phyloP scores from a whole-genome alignment of 768 basidiomycete species.

The Collybia nuda region DNA sequence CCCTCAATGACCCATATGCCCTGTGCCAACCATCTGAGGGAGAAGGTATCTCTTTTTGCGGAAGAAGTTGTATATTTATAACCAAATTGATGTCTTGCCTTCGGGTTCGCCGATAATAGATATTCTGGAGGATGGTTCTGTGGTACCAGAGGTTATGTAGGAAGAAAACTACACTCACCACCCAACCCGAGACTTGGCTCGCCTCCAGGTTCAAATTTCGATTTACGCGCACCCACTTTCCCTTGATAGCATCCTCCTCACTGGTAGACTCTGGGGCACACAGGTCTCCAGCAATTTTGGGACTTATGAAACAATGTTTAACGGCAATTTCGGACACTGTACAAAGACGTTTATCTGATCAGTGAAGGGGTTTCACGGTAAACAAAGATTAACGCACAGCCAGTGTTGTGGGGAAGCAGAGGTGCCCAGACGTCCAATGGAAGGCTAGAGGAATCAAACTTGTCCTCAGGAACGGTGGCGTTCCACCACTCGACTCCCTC shows the following conservation, averaged over 20 bases:
- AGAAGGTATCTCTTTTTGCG: constrained; percentile 50
- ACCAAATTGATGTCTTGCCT: constrained; percentile 81
- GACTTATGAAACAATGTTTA: constrained; percentile 64
- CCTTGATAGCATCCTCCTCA: constrained; percentile 73
- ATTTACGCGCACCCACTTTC: constrained; percentile 89
- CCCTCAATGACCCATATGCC: constrained; percentile 58
- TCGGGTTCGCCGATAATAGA: constrained; percentile 86
- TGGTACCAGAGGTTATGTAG: neutral
- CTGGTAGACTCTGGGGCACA: constrained; percentile 71
- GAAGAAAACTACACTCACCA: constrained; percentile 41
- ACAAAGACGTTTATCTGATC: constrained; percentile 6
- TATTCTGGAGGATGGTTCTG: constrained; percentile 32
- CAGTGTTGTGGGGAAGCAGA: constrained; percentile 73
- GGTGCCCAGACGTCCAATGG: constrained; percentile 83
- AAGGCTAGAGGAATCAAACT: constrained; percentile 62
- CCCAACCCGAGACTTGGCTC: constrained; percentile 52
- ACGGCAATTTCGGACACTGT: constrained; percentile 83
- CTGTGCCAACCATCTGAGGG: constrained; percentile 60
- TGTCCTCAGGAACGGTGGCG: constrained; percentile 39
- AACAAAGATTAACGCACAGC: constrained; percentile 44
- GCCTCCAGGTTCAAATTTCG: constrained; percentile 72
- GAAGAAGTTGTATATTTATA: constrained; percentile 67
- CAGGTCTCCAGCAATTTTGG: constrained; percentile 50
- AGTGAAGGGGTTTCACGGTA: neutral
- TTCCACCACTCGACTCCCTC: constrained; percentile 71